Percentiles rank a stretch among this genome's conserved stretches.
These are phyloP conservation scores for Astrephomene gubernaculifera DNA, from an alignment of 139 green algal genomes.

Conservation along the genomic window DNA sequence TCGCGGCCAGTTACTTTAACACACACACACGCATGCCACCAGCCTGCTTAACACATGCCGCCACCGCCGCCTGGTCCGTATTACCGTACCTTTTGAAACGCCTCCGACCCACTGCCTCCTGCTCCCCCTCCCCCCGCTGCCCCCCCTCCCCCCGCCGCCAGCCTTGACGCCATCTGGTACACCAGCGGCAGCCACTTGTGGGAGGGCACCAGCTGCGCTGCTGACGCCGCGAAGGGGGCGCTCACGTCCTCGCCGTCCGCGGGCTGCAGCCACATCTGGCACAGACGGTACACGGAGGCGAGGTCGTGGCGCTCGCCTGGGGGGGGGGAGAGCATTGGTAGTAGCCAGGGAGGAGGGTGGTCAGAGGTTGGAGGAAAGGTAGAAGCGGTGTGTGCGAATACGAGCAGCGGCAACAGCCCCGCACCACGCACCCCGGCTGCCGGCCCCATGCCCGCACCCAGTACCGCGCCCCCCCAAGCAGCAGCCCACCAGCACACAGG, in stretches of 20 bases:
- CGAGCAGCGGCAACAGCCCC: too few relatives aligned
- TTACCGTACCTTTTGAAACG: neutral
- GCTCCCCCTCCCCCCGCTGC: neutral
- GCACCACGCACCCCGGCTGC: too few relatives aligned
- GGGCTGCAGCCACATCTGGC: slow-evolving; percentile 80
- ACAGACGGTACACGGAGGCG: slow-evolving; percentile 74
- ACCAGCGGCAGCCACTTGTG: slow-evolving; percentile 93
- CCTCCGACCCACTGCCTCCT: neutral
- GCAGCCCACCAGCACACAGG: slow-evolving; percentile 19
- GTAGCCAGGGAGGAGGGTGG: too few relatives aligned
- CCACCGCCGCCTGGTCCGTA: too few relatives aligned
- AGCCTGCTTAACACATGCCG: too few relatives aligned
- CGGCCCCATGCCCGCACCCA: too few relatives aligned
- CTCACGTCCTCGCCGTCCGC: slow-evolving; percentile 43
- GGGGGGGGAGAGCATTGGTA: neutral
- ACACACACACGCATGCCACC: too few relatives aligned
- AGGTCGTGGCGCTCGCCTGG: slow-evolving; percentile 50
- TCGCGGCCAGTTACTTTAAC: too few relatives aligned
- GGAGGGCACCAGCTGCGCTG: slow-evolving; percentile 74
- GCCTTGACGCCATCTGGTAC: slow-evolving; percentile 86
- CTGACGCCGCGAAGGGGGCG: slow-evolving; percentile 55
- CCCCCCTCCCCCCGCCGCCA: neutral
- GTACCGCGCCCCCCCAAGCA: neutral
- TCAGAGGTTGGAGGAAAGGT: too few relatives aligned
- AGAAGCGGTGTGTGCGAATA: too few relatives aligned